Base-by-base conservation (phyloP, 495 filamentous ascomycete genomes). In the Daldinia loculata region DNA sequence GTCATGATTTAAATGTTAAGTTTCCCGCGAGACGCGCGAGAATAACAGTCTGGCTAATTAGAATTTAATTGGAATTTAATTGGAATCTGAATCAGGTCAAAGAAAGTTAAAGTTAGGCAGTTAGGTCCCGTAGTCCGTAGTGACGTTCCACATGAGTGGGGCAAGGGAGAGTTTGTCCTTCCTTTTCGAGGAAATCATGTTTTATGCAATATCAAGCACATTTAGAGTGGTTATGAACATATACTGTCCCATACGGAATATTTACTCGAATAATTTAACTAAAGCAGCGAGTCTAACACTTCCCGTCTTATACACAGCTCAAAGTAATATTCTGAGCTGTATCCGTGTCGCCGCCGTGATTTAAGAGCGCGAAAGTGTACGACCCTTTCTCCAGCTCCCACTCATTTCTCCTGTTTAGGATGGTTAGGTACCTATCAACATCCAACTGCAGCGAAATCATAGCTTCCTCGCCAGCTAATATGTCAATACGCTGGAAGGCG, bases 301-400 rank as follows among this genome's bases (percentile, higher is more conserved):
- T 6, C 19, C 27, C 2, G 15, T 27, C 51, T 24, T 64, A 78
- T 3, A 70, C 26, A 68, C 80, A 82, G 12, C 38, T 76, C 67
- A 84, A 53, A 12, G 79, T 83, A 39, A 79, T 62, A 57, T 81
- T 83, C n/a, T 48, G 38, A 19, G 34, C 36, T 8, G 75, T 77
- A 50, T 79, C 70, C 1, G 61, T 68, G 29, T 69, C 67, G 11
- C 81, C 77, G 1, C 78, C 80, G 69, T 83, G 65, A 19, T 82
- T 75, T 56, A 81, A 61, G 27, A 83, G 70, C 8, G 77, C 79
- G 63, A 85, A 85, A 0, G 78, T 80, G 63, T 83, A 84, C 22
- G 61, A 61, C 0, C 81, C 80, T 43, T 63, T 77, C 61, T 83
- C 80, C 39, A 85, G 70, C 43, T 75, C 76, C 80, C 81, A 83